These are phyloP conservation scores for Candida nitratophila DNA, from an alignment of 805 yeast species.

Conservation along the genomic window DNA sequence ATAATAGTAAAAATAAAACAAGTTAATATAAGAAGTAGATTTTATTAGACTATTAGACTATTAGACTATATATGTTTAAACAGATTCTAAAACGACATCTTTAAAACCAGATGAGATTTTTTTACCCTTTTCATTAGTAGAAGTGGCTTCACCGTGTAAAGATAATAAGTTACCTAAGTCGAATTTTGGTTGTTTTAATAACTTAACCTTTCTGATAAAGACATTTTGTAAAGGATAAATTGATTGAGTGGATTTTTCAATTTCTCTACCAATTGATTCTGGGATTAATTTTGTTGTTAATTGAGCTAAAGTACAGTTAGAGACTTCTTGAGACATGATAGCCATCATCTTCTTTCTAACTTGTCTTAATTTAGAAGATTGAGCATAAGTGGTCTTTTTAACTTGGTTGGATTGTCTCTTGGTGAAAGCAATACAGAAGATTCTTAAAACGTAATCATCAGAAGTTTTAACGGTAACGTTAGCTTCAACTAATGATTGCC, in stretches of 20 bases:
- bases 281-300: constrained; percentile 96
- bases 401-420: constrained; percentile 95
- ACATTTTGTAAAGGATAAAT: constrained; percentile 98
- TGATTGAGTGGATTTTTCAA: constrained; percentile 90
- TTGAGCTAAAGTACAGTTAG: constrained; percentile 92
- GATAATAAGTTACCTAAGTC: constrained; percentile 94
- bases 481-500: constrained; percentile 98
- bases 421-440: constrained; percentile 97
- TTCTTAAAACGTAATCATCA: constrained; percentile 94
- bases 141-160: constrained; percentile 92
- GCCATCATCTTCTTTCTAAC: constrained; percentile 96
- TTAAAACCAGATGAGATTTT: constrained; percentile 93
- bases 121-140: constrained; percentile 91
- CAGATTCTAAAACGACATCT: constrained; percentile 97
- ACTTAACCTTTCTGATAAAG: constrained; percentile 97
- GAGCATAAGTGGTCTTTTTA: constrained; percentile 97
- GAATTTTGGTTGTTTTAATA: constrained; percentile 97
- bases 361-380: constrained; percentile 94
- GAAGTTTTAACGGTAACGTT: constrained; percentile 97
- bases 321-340: constrained; percentile 93
- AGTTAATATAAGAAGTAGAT: not conserved
- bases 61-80: constrained; percentile 41
- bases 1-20: not conserved
- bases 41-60: constrained; percentile 3
- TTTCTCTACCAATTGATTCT: constrained; percentile 98